Evolutionary conservation across 108 stramenopile species (phyloP), one percentile per base, ranked within the genome.

Genomic region (Phaeodactylum tricornutum): DNA sequence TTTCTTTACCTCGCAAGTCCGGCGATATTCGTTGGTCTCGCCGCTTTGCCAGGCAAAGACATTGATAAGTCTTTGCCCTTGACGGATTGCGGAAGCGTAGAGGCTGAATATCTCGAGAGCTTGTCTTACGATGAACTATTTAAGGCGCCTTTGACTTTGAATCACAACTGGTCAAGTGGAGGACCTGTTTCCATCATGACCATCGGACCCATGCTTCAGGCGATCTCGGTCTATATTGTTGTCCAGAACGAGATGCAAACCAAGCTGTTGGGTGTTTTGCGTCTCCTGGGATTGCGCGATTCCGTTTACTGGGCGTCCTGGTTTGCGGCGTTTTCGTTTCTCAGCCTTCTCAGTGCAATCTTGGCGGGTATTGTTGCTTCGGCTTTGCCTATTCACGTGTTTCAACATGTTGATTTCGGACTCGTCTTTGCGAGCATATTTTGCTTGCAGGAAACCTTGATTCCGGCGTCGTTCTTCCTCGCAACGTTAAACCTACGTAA

Each of bases 231-330:
- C 14, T 72, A 62, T 46, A 36, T 64, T 22, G 41, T 72, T 12
- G 26, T 77, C 3, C 47, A 68, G 7, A 47, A 35, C 16, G 75
- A 77, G 36, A 30, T 77, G n/a, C 15, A 57, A 9, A 65, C 63
- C 14, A 37, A 59, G 34, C 40, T 71, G 17, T 53, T 67, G 41
- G 75, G 75, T 0, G 59, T 53, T 14, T 46, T 77, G 9, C 55
- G 65, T 3, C 52, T 59, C 2, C 53, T 64, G 11, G 70, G 66
- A 4, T 29, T 68, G 24, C 20, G 48, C 4, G 73, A 69, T 15
- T 61, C 59, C 26, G 68, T 45, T 2, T 67, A 70, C 21, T 72
- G 71, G 71, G 30, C 50, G 7, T 42, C 59, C 2, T 77, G 75
- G 75, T 59, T 63, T 26, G 26, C 62, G 8, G 28, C 56, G 30